Percentiles rank a stretch among this genome's conserved stretches.
Conservation (phyloP, 805 yeast genomes). For the Nakazawaea siamensis region DNA sequence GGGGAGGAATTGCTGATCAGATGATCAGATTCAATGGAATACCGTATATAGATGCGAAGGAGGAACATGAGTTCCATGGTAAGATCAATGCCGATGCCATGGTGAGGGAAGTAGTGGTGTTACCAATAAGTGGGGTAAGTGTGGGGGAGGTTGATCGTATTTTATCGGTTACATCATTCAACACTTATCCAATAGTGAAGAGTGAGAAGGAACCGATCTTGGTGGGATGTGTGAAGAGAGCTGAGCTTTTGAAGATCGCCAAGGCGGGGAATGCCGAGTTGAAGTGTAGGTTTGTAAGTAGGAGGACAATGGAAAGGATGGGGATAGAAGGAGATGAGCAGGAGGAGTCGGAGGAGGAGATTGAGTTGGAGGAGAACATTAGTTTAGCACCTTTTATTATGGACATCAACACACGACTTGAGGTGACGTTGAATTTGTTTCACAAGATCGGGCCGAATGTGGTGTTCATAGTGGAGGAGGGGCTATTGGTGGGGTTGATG, state of each 20-base stretch:
- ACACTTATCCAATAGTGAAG: constrained; percentile 48
- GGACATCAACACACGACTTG: constrained; percentile 43
- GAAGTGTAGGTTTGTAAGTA: constrained; percentile 15
- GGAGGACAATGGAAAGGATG: constrained; percentile 9
- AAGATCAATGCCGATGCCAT: constrained; percentile 48
- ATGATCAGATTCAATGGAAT: constrained; percentile 85
- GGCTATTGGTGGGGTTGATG: constrained; percentile 61
- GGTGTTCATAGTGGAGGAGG: constrained; percentile 57
- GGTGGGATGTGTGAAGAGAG: constrained; percentile 36
- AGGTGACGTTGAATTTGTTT: constrained; percentile 59
- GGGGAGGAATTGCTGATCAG: constrained; percentile 95
- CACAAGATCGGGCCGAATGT: constrained; percentile 73
- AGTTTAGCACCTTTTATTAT: constrained; percentile 59
- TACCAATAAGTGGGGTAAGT: constrained; percentile 29
- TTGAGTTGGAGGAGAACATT: constrained; percentile 17
- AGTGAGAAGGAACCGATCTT: constrained; percentile 29
- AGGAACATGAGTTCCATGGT: constrained; percentile 49
- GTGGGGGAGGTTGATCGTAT: constrained; percentile 26
- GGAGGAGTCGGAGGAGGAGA: not conserved
- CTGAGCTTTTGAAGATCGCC: constrained; percentile 27
- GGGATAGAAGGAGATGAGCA: constrained; percentile 12
- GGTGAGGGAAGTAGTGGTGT: constrained; percentile 33
- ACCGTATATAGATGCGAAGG: constrained; percentile 71
- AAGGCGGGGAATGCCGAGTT: constrained; percentile 15
- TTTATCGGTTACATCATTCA: constrained; percentile 25